Conservation (phyloP, 495 filamentous ascomycete species). For the Bryoglossum gracile region DNA sequence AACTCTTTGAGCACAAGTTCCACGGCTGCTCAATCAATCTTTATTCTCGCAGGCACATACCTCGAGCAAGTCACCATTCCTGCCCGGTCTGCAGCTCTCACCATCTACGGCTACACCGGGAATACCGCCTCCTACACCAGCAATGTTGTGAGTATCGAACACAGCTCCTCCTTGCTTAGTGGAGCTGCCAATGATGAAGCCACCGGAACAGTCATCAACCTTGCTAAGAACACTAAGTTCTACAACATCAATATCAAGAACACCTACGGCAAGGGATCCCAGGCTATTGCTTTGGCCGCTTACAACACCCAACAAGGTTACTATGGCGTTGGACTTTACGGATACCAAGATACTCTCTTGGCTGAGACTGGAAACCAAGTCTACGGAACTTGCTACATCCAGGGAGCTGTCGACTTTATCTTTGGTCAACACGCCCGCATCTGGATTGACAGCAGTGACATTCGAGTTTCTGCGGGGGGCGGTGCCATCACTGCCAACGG, state of each 20-base stretch:
- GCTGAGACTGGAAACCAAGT: conserved; percentile 40
- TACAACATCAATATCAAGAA: conserved; percentile 50
- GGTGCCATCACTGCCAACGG: conserved; percentile 58
- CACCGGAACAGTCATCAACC: conserved; percentile 40
- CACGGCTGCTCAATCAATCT: conserved; percentile 27
- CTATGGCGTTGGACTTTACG: conserved; percentile 40
- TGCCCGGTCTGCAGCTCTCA: conserved; percentile 21
- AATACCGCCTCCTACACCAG: conserved; percentile 28
- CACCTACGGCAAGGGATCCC: conserved; percentile 34
- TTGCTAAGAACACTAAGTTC: conserved; percentile 34
- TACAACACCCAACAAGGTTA: conserved; percentile 29
- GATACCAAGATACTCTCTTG: conserved; percentile 46
- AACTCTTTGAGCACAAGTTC: conserved; percentile 42
- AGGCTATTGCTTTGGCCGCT: conserved; percentile 42
- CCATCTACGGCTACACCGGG: conserved; percentile 48
- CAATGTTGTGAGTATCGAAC: conserved; percentile 22
- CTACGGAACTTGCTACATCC: conserved; percentile 39
- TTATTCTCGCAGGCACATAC: conserved; percentile 32
- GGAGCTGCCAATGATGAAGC: conserved; percentile 32
- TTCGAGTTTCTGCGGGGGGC: conserved; percentile 43
- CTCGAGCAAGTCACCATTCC: conserved; percentile 36
- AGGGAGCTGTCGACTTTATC: conserved; percentile 46
- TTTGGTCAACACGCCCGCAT: conserved; percentile 50
- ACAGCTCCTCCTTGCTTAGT: conserved; percentile 16
- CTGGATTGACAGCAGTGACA: conserved; percentile 55